Base-by-base conservation (phyloP, 495 filamentous ascomycete genomes). In the Recurvomyces mirabilis region DNA sequence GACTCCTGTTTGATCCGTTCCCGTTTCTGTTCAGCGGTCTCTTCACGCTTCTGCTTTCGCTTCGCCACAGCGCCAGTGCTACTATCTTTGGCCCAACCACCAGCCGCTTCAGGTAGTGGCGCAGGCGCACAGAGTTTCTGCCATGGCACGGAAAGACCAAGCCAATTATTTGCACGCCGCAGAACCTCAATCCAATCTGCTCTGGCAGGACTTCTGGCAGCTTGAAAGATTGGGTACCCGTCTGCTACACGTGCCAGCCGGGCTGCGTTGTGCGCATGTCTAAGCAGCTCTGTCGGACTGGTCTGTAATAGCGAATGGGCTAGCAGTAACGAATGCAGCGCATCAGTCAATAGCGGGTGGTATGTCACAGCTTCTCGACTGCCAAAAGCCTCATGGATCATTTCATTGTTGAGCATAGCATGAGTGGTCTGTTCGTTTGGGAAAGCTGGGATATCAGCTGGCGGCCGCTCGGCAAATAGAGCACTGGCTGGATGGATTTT, bases 101-200 rank as follows among this genome's bases (percentile, higher is more conserved):
- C 53, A 15, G 48, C 45, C 17, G 42, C 43, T 12, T 70, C 66
- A 5, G 73, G 75, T 0, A 84, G 58, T 4, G 79, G 77, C 0
- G 78, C 76, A 0, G 82, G 81, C 1, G 75, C 69, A 52, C 82
- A 87, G 21, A 87, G 72, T 0, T 65, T 63, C 38, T 87, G 81
- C 82, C 82, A 87, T 17, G 66, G 68, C 3, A 67, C 65, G 9
- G 60, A 52, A 4, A 87, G 65, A 10, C 72, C 68, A 36, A 84
- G 69, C 75, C 75, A 82, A 49, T 84, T 82, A 22, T 69, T 67
- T 0, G 70, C 66, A 32, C 70, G 68, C 6, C 78, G 75, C 2
- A 88, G 59, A 2, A 86, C 69, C 60, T 88, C 82, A 33, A 82
- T 73, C 83, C 83, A 88, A 60, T 88, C 83, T 5, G 79, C 74